A percentile compares a stretch with the other conserved stretches of the same genome.
phyloP scores from a whole-genome alignment of 768 basidiomycete species.

The Lactarius deliciosus region DNA sequence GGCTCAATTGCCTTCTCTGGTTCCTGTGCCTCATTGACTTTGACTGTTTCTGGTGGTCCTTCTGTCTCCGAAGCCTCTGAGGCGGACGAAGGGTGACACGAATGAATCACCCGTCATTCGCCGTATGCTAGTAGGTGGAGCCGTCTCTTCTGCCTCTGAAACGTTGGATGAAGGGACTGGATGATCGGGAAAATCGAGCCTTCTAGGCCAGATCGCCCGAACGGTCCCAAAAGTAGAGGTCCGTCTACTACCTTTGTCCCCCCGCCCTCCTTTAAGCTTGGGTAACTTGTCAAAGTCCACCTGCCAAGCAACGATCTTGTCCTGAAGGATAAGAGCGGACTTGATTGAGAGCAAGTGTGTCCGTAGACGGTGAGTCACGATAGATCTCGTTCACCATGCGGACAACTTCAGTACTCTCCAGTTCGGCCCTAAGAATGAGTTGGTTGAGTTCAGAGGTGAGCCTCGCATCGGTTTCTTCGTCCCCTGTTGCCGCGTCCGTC shows the following conservation, averaged over 20 bases:
- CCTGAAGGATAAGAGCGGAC: slow-evolving; percentile 85
- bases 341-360: slow-evolving; percentile 84
- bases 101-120: slow-evolving; percentile 56
- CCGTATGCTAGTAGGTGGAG: slow-evolving; percentile 41
- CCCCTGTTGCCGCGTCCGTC: slow-evolving; percentile 77
- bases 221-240: slow-evolving; percentile 65
- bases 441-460: slow-evolving; percentile 62
- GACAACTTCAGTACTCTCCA: slow-evolving; percentile 71
- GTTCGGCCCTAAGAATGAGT: slow-evolving; percentile 70
- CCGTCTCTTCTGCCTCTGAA: slow-evolving; percentile 72
- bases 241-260: slow-evolving; percentile 51
- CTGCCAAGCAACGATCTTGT: slow-evolving; percentile 96
- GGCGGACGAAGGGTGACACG: slow-evolving; percentile 58
- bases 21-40: slow-evolving; percentile 26
- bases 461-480: slow-evolving; percentile 65
- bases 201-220: slow-evolving; percentile 68
- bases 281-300: slow-evolving; percentile 85
- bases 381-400: slow-evolving; percentile 77
- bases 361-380: slow-evolving; percentile 72
- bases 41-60: slow-evolving; percentile 35
- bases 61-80: slow-evolving; percentile 73
- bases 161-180: slow-evolving; percentile 60
- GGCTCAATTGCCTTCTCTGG: not conserved
- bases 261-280: slow-evolving; percentile 56
- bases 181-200: slow-evolving; percentile 56